These are phyloP conservation scores for Fistulifera pelliculosa DNA, from an alignment of 108 stramenopile species.

Conservation along the genomic window DNA sequence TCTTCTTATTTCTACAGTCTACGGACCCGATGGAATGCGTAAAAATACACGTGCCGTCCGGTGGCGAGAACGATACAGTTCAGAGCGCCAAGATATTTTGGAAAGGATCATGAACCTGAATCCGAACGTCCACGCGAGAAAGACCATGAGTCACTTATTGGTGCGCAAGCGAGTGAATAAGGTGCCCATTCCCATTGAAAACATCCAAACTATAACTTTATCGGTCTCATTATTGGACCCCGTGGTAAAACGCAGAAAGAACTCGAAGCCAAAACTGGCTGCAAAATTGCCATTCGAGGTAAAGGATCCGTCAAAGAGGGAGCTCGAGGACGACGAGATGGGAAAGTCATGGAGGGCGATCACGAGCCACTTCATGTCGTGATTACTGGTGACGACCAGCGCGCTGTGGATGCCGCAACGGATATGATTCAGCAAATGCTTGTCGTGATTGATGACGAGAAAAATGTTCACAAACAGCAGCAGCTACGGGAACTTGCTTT, in stretches of 20 bases:
- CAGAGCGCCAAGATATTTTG: constrained; percentile 76
- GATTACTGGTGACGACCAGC: constrained; percentile 89
- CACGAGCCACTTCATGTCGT: constrained; percentile 95
- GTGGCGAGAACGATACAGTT: constrained; percentile 82
- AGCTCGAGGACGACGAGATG: constrained; percentile 75
- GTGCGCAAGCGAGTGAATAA: constrained; percentile 68
- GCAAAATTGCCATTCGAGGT: constrained; percentile 98
- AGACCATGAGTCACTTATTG: constrained; percentile 24
- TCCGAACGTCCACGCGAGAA: constrained; percentile 21
- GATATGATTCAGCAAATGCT: constrained; percentile 91
- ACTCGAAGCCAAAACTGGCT: constrained; percentile 92
- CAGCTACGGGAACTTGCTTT: constrained; percentile 95
- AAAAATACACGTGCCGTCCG: constrained; percentile 93
- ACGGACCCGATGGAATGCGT: constrained; percentile 90
- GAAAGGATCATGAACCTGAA: constrained; percentile 84
- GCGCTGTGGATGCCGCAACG: constrained; percentile 77
- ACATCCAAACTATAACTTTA: constrained; percentile 93
- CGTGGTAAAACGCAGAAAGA: constrained; percentile 98
- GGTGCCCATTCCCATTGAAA: constrained; percentile 84
- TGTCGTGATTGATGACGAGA: constrained; percentile 93
- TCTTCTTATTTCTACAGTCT: constrained; percentile 34
- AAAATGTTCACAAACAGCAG: constrained; percentile 95
- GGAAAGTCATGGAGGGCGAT: constrained; percentile 76
- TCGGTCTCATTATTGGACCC: constrained; percentile 93
- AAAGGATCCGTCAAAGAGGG: constrained; percentile 96